Base-by-base conservation (phyloP, 2,329 filamentous ascomycete species). In the Fusarium brevicatenulatum region DNA sequence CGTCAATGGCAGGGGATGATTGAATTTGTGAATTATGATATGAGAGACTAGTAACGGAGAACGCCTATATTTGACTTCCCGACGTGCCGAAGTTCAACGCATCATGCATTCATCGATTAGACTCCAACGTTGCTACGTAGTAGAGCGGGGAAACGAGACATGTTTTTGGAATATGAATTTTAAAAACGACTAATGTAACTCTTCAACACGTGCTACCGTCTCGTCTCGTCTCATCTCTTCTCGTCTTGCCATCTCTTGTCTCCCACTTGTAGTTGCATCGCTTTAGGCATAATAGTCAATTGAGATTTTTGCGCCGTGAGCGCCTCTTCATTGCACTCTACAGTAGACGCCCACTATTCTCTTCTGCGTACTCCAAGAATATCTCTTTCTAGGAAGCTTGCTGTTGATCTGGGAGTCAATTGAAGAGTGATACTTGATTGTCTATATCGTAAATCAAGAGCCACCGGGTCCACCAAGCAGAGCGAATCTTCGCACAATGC, bases 401-500 rank as follows among this genome's bases (percentile, higher is more conserved):
- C 32, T 64, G 54, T 55, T 52, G 49, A 68, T 42, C 52, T n/a
- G 47, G 40, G 61, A 43, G 50, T 70, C 37, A 47, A 49, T 68
- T 63, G 65, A 49, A 54, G 44, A 58, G 53, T 66, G 37, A 46
- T 60, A 60, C 61, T 76, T 73, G 66, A 67, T 65, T 53, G 47
- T 77, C 56, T 66, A 73, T 53, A 40, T 53, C 57, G 58, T 53
- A 49, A 64, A 74, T 78, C 86, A 95, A 78, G 92, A 92, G 78
- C 92, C 93, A 54, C 95, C 95, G 16, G 96, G 96, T 28, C 95
- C 96, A 81, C 96, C 96, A 72, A 98, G 87, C 73, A 98, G 88
- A 72, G 95, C 95, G 83, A 98, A 98, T 85, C 95, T 91, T 83
- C 95, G 90, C 68, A 98, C 95, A 83, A 98, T 98, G 82, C 94